Evolutionary conservation across 108 stramenopile species (phyloP).

Genomic region (Cylindrotheca closterium): DNA sequence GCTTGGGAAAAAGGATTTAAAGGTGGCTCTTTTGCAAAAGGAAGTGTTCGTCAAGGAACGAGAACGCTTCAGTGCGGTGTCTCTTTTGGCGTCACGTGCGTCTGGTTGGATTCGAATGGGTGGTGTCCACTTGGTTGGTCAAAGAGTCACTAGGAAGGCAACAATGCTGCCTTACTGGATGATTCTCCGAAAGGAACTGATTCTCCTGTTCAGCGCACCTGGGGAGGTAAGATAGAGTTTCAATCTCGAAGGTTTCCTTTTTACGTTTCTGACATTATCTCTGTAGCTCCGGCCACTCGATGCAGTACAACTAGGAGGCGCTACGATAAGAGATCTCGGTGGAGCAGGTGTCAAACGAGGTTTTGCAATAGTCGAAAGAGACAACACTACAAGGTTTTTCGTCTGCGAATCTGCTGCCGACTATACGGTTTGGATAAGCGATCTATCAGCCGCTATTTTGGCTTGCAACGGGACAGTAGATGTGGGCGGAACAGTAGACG

Average conservation of each 20-base stretch:
- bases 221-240: constrained; percentile 27
- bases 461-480: not conserved
- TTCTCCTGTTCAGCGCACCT: constrained; percentile 46
- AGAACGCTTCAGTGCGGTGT: constrained; percentile 58
- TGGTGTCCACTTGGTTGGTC: constrained; percentile 39
- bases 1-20: constrained; percentile 24
- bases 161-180: constrained; percentile 66
- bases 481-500: not conserved
- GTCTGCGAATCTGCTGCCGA: constrained; percentile 35
- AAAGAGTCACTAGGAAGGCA: constrained; percentile 45
- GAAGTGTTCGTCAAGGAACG: constrained; percentile 63
- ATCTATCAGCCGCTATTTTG: constrained; percentile 16
- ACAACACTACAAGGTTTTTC: constrained; percentile 31
- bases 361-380: constrained; percentile 44
- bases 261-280: not conserved
- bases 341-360: constrained; percentile 43
- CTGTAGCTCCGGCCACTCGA: constrained; percentile 47
- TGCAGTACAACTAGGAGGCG: constrained; percentile 45
- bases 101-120: constrained; percentile 76
- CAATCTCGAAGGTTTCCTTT: not conserved
- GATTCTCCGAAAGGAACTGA: constrained; percentile 49
- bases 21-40: constrained; percentile 34
- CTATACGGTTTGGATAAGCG: constrained; percentile 35
- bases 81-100: constrained; percentile 45
- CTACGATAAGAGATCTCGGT: constrained; percentile 49